Percentiles rank a stretch among this genome's conserved stretches.
phyloP scores from a whole-genome alignment of 257 asterid species.

The Scutellaria baicalensis region DNA sequence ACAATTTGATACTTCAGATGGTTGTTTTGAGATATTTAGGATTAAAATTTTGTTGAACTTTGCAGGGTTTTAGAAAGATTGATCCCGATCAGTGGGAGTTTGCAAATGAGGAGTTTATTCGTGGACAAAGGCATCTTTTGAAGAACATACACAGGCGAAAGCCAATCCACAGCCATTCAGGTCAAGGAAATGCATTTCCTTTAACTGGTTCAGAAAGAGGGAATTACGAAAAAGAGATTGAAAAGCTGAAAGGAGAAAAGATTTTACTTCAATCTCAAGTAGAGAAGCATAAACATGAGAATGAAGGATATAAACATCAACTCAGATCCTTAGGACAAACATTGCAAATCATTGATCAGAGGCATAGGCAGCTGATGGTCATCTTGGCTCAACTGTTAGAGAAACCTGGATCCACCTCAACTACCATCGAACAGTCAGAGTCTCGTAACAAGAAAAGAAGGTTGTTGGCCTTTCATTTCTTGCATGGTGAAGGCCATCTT shows the following conservation, averaged over 20 bases:
- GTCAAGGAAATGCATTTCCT: conserved; percentile 38
- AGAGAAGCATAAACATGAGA: conserved; percentile 47
- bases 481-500: conserved; percentile 37
- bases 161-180: conserved; percentile 87
- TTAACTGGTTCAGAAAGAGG: conserved; percentile 54
- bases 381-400: conserved; percentile 45
- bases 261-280: conserved; percentile 45
- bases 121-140: conserved; percentile 64
- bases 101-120: conserved; percentile 76
- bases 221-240: conserved; percentile 54
- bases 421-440: conserved; percentile 24
- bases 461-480: conserved; percentile 30
- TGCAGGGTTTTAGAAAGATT: conserved; percentile 76
- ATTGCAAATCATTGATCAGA: conserved; percentile 42
- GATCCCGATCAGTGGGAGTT: conserved; percentile 98
- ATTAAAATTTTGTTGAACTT: not conserved
- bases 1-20: not conserved
- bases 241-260: conserved; percentile 56
- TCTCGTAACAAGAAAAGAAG: conserved; percentile 58
- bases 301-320: conserved; percentile 38
- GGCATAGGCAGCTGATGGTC: conserved; percentile 47
- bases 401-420: conserved; percentile 38
- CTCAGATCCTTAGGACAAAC: conserved; percentile 44
- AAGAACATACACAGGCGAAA: conserved; percentile 77
- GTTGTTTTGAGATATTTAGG: not conserved